These are phyloP conservation scores for Calocera viscosa DNA, from an alignment of 768 basidiomycete genomes.

Conservation along the genomic window DNA sequence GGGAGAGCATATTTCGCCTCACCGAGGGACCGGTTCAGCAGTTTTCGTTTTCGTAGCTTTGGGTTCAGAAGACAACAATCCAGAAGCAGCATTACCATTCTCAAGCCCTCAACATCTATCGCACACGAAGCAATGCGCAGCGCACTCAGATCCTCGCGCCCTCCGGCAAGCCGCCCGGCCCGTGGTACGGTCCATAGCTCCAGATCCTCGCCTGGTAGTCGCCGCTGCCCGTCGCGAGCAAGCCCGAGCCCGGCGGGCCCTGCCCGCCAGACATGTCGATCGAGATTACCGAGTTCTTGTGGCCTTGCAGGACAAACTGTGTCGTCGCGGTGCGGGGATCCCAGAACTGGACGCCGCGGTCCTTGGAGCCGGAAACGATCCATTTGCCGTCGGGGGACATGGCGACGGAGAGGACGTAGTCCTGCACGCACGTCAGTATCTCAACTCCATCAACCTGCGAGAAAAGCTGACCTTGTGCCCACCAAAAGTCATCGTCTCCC, in stretches of 20 bases:
- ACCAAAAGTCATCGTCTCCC: conserved; percentile 61
- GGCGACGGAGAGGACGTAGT: conserved; percentile 60
- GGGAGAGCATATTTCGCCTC: too few relatives aligned
- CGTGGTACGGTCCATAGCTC: conserved; percentile 21
- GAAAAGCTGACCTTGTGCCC: conserved; percentile 62
- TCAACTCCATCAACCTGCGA: background rate
- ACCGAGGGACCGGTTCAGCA: too few relatives aligned
- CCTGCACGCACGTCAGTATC: conserved; percentile 27
- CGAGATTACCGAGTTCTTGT: conserved; percentile 59
- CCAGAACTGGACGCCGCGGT: conserved; percentile 92
- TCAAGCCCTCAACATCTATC: too few relatives aligned
- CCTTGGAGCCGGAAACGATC: conserved; percentile 93
- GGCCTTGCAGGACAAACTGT: conserved; percentile 86
- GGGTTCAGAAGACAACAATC: too few relatives aligned
- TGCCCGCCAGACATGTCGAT: conserved; percentile 50
- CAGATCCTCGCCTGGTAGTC: conserved; percentile 64
- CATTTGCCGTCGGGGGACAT: conserved; percentile 87
- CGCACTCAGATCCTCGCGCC: conserved; percentile 4
- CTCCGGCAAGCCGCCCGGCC: background rate
- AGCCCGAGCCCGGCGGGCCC: conserved; percentile 29
- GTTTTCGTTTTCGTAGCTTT: too few relatives aligned
- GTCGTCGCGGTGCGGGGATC: conserved; percentile 65
- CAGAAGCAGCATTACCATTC: too few relatives aligned
- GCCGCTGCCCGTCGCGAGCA: conserved; percentile 57
- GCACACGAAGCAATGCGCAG: too few relatives aligned